These are phyloP conservation scores for Medicago ruthenica DNA, from an alignment of 306 rosid genomes.

Conservation along the genomic window DNA sequence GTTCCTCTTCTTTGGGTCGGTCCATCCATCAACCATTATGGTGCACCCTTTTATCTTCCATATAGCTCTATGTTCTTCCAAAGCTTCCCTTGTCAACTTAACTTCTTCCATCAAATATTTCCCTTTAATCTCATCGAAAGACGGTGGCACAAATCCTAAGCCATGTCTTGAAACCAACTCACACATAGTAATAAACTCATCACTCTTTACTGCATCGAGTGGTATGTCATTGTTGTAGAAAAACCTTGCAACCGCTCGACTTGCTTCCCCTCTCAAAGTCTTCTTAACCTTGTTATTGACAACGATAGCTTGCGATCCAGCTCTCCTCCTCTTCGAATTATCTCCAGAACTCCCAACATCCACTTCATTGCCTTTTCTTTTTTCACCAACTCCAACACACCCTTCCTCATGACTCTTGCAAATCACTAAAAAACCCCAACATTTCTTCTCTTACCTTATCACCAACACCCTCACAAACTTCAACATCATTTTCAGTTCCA, in stretches of 20 bases:
- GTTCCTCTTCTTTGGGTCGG: background rate
- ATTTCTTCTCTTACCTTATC: background rate
- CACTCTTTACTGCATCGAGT: background rate
- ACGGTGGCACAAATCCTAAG: constrained; percentile 1
- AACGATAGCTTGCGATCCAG: background rate
- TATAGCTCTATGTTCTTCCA: constrained; percentile 1
- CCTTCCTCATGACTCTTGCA: background rate
- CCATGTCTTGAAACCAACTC: constrained; percentile 12
- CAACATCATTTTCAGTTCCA: background rate
- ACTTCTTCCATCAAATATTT: background rate
- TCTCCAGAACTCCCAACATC: background rate
- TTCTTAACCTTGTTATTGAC: background rate
- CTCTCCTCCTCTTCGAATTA: background rate
- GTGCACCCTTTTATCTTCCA: background rate
- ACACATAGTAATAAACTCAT: background rate
- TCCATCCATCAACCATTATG: background rate
- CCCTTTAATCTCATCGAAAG: background rate
- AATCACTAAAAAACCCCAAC: background rate
- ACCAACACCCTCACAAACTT: background rate
- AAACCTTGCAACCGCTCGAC: background rate
- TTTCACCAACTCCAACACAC: background rate
- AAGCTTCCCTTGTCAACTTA: background rate
- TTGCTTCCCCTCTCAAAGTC: background rate
- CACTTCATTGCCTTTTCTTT: background rate
- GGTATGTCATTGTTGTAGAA: constrained; percentile 2